Base-by-base conservation (phyloP, 23 red algal species). In the Gracilaria domingensis region DNA sequence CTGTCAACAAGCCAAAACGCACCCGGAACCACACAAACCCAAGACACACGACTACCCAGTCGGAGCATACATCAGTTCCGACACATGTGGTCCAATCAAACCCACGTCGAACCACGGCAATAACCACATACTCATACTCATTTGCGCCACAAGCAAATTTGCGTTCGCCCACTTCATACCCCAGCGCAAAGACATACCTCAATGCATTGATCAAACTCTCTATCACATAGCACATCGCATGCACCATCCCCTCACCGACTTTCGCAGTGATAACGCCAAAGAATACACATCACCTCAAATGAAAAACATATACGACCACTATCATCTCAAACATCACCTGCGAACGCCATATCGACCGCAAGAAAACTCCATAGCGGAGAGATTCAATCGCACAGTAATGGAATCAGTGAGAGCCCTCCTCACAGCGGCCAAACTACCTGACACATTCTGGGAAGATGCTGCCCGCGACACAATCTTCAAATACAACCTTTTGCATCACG, bases 291-390 rank as follows among this genome's bases (percentile, higher is more conserved):
- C 78, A 18, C 21, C 40, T n/a, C n/a, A n/a, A n/a, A 26, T 58
- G 42, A 7, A 56, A 26, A 23, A 26, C 78, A 47, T 58, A 32
- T 82, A 82, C 78, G 34, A 24, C 23, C 7, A 57, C 17, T 49
- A 56, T 20, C 24, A 55, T 29, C 24, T 55, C 17, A 48, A 59
- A 17, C 33, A 36, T 1, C 0, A 56, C 20, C 50, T 36, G 20
- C 50, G 51, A 16, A 57, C 78, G 34, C 78, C 78, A 30, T 29
- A 82, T 0, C 78, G 28, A 49, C 78, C 47, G 13, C 78, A 61
- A 55, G 78, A 82, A 60, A 82, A 82, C 51, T 1, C 18, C 78
- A 56, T 47, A 12, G 78, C 78, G 20, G 78, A 82, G 30, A 48
- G 78, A 6, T 57, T 82, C 36, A 82, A 82, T 34, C 0, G 29